A percentile compares a stretch with the other conserved stretches of the same genome.
These are phyloP conservation scores for Penicillium paradoxum DNA, from an alignment of 495 filamentous ascomycete genomes.

Conservation along the genomic window DNA sequence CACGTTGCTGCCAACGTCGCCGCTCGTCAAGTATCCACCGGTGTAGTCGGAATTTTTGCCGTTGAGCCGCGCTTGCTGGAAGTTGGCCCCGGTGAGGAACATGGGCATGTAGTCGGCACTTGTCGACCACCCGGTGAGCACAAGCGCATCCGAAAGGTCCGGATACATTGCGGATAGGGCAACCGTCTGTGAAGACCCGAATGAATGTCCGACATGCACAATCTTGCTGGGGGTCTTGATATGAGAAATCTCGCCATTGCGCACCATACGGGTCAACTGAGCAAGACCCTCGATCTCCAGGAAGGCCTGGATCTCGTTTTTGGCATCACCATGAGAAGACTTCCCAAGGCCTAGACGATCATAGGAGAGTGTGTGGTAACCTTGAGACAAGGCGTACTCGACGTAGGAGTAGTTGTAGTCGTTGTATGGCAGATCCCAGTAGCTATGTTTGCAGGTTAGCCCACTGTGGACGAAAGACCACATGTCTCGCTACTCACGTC, in stretches of 20 bases:
- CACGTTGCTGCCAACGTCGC: slow-evolving; percentile 30
- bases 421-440: slow-evolving; percentile 55
- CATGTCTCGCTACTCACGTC: slow-evolving; percentile 4
- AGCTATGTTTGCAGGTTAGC: slow-evolving; percentile 24
- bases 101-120: slow-evolving; percentile 28
- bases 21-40: slow-evolving; percentile 45
- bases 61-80: slow-evolving; percentile 42
- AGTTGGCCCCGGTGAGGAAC: slow-evolving; percentile 42
- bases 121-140: slow-evolving; percentile 54
- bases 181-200: slow-evolving; percentile 40
- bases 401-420: slow-evolving; percentile 47
- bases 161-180: slow-evolving; percentile 46
- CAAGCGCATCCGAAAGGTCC: slow-evolving; percentile 48
- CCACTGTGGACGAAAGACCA: neutral
- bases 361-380: slow-evolving; percentile 50
- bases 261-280: slow-evolving; percentile 44
- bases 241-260: slow-evolving; percentile 27
- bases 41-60: slow-evolving; percentile 28
- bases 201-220: slow-evolving; percentile 52
- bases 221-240: slow-evolving; percentile 40
- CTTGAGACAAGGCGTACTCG: slow-evolving; percentile 45
- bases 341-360: slow-evolving; percentile 56
- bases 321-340: slow-evolving; percentile 51
- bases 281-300: slow-evolving; percentile 49
- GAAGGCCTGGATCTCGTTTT: slow-evolving; percentile 48